A percentile compares a stretch with the other conserved stretches of the same genome.
These are phyloP conservation scores for Moesziomyces sp. DNA, from an alignment of 1,284 basidiomycete species.

Conservation along the genomic window DNA sequence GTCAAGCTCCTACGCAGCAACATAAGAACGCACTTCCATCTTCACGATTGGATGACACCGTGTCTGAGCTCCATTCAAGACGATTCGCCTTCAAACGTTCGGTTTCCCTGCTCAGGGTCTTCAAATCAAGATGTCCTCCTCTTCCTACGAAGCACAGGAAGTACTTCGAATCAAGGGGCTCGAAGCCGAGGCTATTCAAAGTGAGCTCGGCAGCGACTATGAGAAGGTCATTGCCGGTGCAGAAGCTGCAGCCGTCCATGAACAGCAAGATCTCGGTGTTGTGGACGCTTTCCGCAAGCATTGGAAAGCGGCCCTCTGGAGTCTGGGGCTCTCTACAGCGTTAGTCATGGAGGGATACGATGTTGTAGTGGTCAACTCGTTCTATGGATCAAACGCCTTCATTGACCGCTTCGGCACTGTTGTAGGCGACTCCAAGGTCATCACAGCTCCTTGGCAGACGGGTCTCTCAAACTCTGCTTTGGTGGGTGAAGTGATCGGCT, in stretches of 20 bases:
- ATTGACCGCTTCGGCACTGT: constrained; percentile 59
- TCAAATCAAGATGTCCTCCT: too few species aligned
- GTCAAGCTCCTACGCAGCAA: too few species aligned
- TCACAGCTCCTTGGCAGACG: constrained; percentile 70
- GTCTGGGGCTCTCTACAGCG: constrained; percentile 68
- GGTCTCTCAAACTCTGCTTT: constrained; percentile 54
- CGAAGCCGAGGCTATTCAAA: constrained; percentile 3
- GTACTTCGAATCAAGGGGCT: constrained; percentile 8
- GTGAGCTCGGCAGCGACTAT: constrained; percentile 41
- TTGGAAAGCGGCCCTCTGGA: constrained; percentile 70
- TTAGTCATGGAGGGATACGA: constrained; percentile 71
- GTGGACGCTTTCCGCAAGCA: constrained; percentile 68
- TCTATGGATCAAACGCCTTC: constrained; percentile 48
- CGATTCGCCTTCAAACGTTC: too few species aligned
- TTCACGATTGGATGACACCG: too few species aligned
- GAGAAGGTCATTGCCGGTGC: constrained; percentile 66
- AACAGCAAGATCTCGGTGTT: constrained; percentile 68
- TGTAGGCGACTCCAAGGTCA: constrained; percentile 14
- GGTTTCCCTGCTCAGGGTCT: too few species aligned
- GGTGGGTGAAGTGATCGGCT: constrained; percentile 38
- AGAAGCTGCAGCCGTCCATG: constrained; percentile 59
- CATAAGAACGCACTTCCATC: too few species aligned
- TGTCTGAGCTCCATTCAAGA: too few species aligned
- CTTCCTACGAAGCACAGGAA: constrained; percentile 8
- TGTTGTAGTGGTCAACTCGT: constrained; percentile 65